Base-by-base conservation (phyloP, 257 asterid genomes). In the Solanum medicagineum region DNA sequence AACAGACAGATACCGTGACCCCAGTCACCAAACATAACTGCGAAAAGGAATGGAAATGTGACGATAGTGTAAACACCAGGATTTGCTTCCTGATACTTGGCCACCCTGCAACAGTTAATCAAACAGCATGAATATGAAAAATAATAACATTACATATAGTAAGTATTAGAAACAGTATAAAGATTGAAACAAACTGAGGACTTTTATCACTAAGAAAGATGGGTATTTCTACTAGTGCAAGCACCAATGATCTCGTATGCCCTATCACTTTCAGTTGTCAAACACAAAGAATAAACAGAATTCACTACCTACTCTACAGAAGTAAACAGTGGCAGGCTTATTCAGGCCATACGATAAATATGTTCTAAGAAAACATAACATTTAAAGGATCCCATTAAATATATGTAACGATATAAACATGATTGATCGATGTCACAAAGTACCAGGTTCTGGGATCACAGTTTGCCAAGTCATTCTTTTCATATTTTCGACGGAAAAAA, bases 11-110 rank as follows among this genome's bases (percentile, higher is more conserved):
- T 92, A 65, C 99, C 99, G 91, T 97, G 99, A 73, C 99, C 99
- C 98, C 99, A 97, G 91, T 97, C 99, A 83, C 99, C 99, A 88
- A 97, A 97, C 99, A 97, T 97, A 88, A 97, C 98, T 1, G 99
- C 99, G 53, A 97, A 97, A 87, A 97, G 99, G 93, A 97, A 97
- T 3, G 99, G 99, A 88, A 97, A 97, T 22, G 99, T 97, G 86
- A 94, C 98, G 75, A 97, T 97, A 77, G 99, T 97, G 93, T 87
- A 97, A 71, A 97, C 97, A 85, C 97, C 99, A 83, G 99, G 99
- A 91, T 97, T 97, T 84, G 98, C 99, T 93, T 97, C 99, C 89
- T 95, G 99, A 92, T 97, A 97, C 91, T 93, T 97, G 85, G 99
- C 99, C 90, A 97, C 94, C 87, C 99, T 95, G 93, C 86, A 90